Evolutionary conservation across 495 filamentous ascomycete species (phyloP), one percentile per base, ranked within the genome.

Genomic region (Penicillium samsonianum): DNA sequence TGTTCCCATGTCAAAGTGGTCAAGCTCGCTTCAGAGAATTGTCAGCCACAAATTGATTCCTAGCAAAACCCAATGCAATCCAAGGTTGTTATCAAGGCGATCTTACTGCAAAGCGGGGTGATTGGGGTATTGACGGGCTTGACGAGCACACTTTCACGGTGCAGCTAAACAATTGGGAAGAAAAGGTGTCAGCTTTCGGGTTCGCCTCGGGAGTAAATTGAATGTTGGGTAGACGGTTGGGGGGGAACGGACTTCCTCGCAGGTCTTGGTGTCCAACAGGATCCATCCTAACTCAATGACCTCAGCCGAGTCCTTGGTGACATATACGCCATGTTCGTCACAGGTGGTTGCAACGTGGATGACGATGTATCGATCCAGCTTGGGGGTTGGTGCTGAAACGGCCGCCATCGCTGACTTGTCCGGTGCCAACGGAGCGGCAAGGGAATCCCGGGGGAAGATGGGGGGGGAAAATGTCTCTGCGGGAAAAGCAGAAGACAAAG

Each of bases 221-320:
- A 45, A 49, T 22, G 33, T 52, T 52, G 51, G 46, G 54, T 59
- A 45, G 58, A 57, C 57, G 54, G 10, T 20, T 58, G 55, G 59
- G 38, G 50, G 64, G 43, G 49, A 55, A 51, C 79, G 60, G 82
- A 97, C 92, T 90, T 97, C 92, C 53, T 96, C 92, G 61, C 90
- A 88, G 47, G 83, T 86, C 77, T 92, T 91, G 52, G 91, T 86
- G 74, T 98, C 92, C 55, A 98, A 80, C 60, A 98, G 73, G 63
- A 98, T 95, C 95, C 94, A 98, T 45, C 94, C 94, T 65, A 98
- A 81, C 82, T 98, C 94, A 72, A 98, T 98, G 51, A 98, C 95
- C 77, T 98, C 94, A 55, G 94, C 95, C 37, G 93, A 97, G 71
- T 98, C 94, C 78, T 96, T 97, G 33, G 95, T 98, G 50, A 98